phyloP scores from a whole-genome alignment of 345 rosid genomes.

The Corymbia maculata region DNA sequence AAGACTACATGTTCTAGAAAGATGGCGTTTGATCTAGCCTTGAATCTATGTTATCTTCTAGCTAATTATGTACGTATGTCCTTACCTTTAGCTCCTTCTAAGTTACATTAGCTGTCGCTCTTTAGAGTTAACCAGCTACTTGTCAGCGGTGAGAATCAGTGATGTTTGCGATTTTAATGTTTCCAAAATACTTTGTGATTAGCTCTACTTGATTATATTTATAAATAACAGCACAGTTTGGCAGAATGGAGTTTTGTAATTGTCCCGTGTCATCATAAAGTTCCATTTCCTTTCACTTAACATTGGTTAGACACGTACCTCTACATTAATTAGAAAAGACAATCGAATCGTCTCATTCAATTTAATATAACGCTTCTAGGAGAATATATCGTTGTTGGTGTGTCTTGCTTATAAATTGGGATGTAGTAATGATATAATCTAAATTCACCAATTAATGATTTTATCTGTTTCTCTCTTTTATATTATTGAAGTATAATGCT shows the following conservation, averaged over 20 bases:
- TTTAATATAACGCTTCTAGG: not conserved
- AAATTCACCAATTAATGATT: not conserved
- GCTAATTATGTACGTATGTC: no score
- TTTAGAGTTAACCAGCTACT: no score
- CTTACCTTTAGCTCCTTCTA: not conserved
- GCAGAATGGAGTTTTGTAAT: not conserved
- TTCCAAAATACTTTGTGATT: not conserved
- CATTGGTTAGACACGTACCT: not conserved
- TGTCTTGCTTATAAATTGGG: not conserved
- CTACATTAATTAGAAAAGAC: not conserved
- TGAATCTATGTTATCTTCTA: no score
- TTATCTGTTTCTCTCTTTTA: no score
- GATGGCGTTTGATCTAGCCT: no score
- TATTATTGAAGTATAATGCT: no score
- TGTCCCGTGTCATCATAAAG: not conserved
- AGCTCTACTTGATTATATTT: not conserved
- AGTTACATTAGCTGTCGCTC: accelerated
- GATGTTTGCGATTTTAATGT: not conserved
- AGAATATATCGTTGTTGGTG: not conserved
- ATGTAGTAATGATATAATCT: not conserved
- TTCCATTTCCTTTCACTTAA: not conserved
- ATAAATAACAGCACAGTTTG: not conserved
- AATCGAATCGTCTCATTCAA: not conserved
- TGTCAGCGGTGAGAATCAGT: not conserved
- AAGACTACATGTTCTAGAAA: no score